Evolutionary conservation across 768 basidiomycete genomes (phyloP), one percentile per base, ranked within the genome.

Genomic region (Galerina sulciceps): DNA sequence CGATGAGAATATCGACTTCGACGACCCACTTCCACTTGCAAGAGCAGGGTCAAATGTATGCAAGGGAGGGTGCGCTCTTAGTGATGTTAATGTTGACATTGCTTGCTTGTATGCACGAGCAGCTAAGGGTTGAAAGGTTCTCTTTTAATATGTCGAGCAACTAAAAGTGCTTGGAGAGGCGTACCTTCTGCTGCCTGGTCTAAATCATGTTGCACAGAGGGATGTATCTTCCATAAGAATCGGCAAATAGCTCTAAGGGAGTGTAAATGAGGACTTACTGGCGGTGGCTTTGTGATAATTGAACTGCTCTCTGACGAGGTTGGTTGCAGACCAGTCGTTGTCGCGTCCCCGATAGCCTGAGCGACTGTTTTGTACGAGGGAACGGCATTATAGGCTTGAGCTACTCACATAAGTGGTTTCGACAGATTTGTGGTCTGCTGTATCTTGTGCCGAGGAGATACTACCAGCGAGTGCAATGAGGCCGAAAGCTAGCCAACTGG

Each of bases 71-170:
- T 84, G 77, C 6, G 86, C 77, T n/a, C 84, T 88, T 53, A 93
- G 73, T 26, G 85, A 80, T 2, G 85, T 75, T 17, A 94, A 78
- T 3, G 90, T 91, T 8, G 82, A 69, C 57, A 90, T 71, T 10
- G 92, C 92, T 71, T 90, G 85, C 68, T 82, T 88, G 75, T 91
- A 93, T 10, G 91, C 91, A 60, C 86, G 83, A 13, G 83, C 72
- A 58, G 91, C 91, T 91, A 60, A n/a, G 50, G 20, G 17, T 17
- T 5, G 48, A 4, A 13, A 8, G 6, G 23, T 41, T 13, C 47
- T 31, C 9, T 47, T 34, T 22, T 22, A 26, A 42, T 22, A 26
- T 48, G 26, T n/a, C 13, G 40, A 18, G 9, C 20, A 47, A 49
- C 47, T 17, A 47, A 22, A 38, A 50, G 13, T 65, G 40, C 26